phyloP scores from a whole-genome alignment of 2,329 filamentous ascomycete species.

The Rutstroemia sydowiana region DNA sequence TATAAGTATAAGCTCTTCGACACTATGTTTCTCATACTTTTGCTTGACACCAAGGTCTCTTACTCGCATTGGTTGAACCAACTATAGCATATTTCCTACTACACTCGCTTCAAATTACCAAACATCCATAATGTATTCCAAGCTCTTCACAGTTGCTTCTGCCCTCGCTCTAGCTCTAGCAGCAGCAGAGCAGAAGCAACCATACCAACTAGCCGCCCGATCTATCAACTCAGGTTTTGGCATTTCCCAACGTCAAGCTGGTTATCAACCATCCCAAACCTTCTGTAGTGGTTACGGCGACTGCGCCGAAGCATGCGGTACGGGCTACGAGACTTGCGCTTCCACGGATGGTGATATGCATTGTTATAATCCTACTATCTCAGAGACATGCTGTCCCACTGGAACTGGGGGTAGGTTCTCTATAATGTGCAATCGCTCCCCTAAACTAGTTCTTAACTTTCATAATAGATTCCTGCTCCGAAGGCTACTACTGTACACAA shows the following conservation, averaged over 20 bases:
- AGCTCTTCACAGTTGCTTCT: not conserved
- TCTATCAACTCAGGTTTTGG: not conserved
- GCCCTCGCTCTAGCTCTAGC: not conserved
- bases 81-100: not conserved
- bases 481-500: slow-evolving; percentile 51
- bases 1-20: slow-evolving; percentile 1
- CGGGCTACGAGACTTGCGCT: slow-evolving; percentile 6
- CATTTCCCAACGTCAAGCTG: slow-evolving; percentile 6
- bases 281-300: slow-evolving; percentile 3
- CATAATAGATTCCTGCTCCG: slow-evolving; percentile 9
- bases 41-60: not conserved
- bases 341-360: slow-evolving; percentile 1
- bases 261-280: slow-evolving; percentile 7
- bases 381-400: slow-evolving; percentile 5
- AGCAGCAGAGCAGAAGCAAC: not conserved
- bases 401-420: slow-evolving; percentile 6
- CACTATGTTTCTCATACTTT: too few species aligned
- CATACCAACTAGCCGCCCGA: slow-evolving; percentile 5
- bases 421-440: not conserved
- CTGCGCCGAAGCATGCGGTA: slow-evolving; percentile 7
- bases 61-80: not conserved
- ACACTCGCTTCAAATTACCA: not conserved
- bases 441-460: not conserved
- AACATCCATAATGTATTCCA: slow-evolving; percentile 2
- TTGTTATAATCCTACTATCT: slow-evolving; percentile 2